Conservation (phyloP, 306 rosid species). For the Begonia loranthoides region DNA sequence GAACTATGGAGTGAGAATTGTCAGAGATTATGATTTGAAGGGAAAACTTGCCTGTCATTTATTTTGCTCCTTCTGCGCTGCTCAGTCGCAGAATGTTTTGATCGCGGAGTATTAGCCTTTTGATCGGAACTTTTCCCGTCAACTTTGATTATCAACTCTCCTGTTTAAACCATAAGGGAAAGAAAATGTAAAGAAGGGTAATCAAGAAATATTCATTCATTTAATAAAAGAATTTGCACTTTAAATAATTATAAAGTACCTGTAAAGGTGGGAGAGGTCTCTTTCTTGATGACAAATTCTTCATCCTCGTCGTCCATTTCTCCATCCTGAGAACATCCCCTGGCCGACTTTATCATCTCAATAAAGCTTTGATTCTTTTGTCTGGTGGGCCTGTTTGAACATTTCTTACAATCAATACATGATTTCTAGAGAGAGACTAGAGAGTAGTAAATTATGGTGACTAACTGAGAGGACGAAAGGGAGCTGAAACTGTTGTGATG, state of each 20-base stretch:
- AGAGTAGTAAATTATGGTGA: not conserved
- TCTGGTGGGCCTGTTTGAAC: conserved; percentile 38
- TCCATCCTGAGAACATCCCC: conserved; percentile 40
- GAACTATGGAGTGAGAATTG: too few relatives aligned
- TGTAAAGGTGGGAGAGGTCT: conserved; percentile 32
- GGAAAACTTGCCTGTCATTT: conserved; percentile 61
- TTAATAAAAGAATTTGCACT: not conserved
- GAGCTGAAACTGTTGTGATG: conserved; percentile 54
- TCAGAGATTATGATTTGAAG: not conserved
- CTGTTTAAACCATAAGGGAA: conserved; percentile 11
- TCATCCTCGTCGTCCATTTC: conserved; percentile 48
- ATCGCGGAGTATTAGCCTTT: conserved; percentile 87
- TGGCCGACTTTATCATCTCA: conserved; percentile 68
- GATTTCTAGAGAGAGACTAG: too few relatives aligned
- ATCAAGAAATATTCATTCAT: not conserved
- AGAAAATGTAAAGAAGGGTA: not conserved
- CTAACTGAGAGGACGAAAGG: conserved; percentile 66
- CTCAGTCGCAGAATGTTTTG: conserved; percentile 97
- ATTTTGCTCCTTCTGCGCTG: conserved; percentile 98
- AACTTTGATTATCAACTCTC: conserved; percentile 50
- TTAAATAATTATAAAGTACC: conserved; percentile 18
- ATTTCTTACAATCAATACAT: conserved; percentile 1
- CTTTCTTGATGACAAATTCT: conserved; percentile 55
- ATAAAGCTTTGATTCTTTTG: conserved; percentile 67
- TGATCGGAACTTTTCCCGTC: conserved; percentile 59